These are phyloP conservation scores for Fusarium nisikadoi DNA, from an alignment of 2,329 filamentous ascomycete genomes.

Conservation along the genomic window DNA sequence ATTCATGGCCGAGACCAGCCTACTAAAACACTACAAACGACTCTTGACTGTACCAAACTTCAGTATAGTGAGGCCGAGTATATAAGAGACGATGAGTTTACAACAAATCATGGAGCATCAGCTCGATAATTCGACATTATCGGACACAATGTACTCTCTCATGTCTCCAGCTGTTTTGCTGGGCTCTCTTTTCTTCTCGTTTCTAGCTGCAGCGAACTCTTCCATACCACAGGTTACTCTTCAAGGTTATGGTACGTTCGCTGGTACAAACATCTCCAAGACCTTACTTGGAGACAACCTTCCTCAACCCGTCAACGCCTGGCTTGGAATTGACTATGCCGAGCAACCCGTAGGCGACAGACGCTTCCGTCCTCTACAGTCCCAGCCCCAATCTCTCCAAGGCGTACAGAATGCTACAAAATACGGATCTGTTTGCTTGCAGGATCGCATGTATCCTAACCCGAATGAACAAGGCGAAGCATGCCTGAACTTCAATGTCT, in stretches of 20 bases:
- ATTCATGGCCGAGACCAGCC: neutral
- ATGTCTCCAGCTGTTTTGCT: neutral
- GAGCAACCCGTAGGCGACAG: neutral
- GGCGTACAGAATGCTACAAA: neutral
- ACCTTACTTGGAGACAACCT: neutral
- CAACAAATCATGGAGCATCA: neutral
- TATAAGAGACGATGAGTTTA: neutral
- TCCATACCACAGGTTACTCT: constrained; percentile 1
- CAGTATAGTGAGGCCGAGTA: neutral
- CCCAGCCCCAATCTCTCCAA: neutral
- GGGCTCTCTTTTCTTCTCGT: neutral
- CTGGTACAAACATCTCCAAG: neutral
- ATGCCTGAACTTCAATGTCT: constrained; percentile 9
- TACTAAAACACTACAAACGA: neutral
- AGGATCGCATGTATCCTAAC: constrained; percentile 3
- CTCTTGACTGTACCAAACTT: neutral
- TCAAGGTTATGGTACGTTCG: neutral
- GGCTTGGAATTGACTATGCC: constrained; percentile 8
- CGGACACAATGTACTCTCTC: neutral
- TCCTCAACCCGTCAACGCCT: neutral
- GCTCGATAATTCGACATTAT: neutral
- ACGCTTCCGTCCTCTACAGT: neutral
- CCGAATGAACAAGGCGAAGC: constrained; percentile 1
- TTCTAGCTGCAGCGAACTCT: neutral
- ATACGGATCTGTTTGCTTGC: neutral